Conservation (phyloP, 768 basidiomycete genomes). For the Gymnopilus junonius region DNA sequence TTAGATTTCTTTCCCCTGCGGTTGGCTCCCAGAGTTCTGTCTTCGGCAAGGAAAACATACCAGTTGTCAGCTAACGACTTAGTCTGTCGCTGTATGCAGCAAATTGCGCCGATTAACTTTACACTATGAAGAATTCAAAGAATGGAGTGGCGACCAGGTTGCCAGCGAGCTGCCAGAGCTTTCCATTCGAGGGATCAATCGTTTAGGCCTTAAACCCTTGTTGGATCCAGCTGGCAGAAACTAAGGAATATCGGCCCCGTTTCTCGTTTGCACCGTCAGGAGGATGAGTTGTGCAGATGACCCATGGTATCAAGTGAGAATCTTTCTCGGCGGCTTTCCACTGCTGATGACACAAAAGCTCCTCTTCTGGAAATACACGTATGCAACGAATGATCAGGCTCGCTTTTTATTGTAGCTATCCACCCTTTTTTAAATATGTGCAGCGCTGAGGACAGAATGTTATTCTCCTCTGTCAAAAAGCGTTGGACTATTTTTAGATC, state of each 20-base stretch:
- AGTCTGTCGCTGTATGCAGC: background rate
- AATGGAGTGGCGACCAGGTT: background rate
- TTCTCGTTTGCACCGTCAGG: background rate
- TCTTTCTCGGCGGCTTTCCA: background rate
- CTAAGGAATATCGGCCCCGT: background rate
- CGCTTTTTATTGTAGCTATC: background rate
- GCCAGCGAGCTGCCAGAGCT: constrained; percentile 4
- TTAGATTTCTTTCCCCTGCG: constrained; percentile 8
- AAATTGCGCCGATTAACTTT: background rate
- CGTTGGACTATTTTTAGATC: background rate
- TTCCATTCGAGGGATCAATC: background rate
- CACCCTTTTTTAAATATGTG: background rate
- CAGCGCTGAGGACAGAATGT: background rate
- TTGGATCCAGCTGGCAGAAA: background rate
- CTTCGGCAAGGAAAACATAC: background rate
- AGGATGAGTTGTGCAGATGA: background rate
- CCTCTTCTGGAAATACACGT: background rate
- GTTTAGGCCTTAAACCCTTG: background rate
- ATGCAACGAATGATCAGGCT: background rate
- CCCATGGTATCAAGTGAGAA: background rate
- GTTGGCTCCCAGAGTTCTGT: background rate
- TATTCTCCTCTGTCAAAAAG: background rate
- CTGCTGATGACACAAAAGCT: background rate
- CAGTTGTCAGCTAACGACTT: background rate
- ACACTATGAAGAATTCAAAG: background rate